phyloP scores from a whole-genome alignment of 345 rosid species.

The Murraya paniculata region DNA sequence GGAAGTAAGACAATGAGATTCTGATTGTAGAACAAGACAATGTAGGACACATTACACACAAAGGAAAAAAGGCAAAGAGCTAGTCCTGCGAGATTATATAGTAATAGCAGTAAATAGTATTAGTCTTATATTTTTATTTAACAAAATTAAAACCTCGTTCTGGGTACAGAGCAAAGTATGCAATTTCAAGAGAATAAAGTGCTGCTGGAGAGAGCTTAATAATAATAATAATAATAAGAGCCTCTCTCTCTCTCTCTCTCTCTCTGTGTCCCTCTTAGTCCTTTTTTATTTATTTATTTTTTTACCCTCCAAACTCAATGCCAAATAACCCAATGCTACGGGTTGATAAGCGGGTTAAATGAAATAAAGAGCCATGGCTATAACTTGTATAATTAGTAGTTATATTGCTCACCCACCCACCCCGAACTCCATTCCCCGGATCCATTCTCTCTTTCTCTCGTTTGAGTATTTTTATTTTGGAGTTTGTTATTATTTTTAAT shows the following conservation, averaged over 20 bases:
- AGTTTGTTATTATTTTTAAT: no score
- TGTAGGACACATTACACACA: constrained; percentile 28
- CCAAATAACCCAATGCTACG: not conserved
- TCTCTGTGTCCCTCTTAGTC: constrained; percentile 15
- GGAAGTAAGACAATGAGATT: constrained; percentile 45
- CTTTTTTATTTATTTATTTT: not conserved
- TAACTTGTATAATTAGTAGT: not conserved
- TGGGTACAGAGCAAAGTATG: constrained; percentile 47
- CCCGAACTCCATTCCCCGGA: constrained; percentile 23
- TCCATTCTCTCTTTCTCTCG: not conserved
- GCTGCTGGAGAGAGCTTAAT: not conserved
- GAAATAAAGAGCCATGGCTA: constrained; percentile 6
- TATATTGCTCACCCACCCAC: constrained; percentile 25
- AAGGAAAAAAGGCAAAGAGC: constrained; percentile 16
- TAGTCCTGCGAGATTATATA: not conserved
- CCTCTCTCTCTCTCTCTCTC: constrained; percentile 1
- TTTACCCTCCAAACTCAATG: constrained; percentile 20
- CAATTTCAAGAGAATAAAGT: constrained; percentile 50
- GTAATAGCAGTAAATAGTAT: not conserved
- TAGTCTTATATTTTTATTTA: not conserved
- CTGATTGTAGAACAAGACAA: constrained; percentile 51
- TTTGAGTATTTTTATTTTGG: not conserved
- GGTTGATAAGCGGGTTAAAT: no score
- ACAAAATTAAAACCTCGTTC: constrained; percentile 35
- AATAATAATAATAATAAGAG: no score